These are phyloP conservation scores for Zarea fungicola DNA, from an alignment of 2,329 filamentous ascomycete genomes.

Conservation along the genomic window DNA sequence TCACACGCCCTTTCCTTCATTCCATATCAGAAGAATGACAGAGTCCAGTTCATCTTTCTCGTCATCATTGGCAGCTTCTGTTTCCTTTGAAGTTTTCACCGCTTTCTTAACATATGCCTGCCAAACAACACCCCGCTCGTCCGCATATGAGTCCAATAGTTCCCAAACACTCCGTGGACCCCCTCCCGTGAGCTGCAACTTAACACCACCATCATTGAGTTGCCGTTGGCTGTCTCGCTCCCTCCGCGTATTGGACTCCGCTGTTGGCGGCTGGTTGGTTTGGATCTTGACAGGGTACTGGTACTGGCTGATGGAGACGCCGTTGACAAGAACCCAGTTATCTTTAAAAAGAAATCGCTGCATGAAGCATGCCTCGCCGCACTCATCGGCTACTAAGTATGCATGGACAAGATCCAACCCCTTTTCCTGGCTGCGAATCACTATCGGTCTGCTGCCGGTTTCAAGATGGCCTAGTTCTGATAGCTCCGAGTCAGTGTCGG, in stretches of 20 bases:
- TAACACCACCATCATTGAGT: slow-evolving; percentile 24
- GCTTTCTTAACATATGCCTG: slow-evolving; percentile 40
- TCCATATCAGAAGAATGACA: slow-evolving; percentile 38
- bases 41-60: slow-evolving; percentile 31
- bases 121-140: slow-evolving; percentile 35
- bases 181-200: neutral
- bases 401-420: slow-evolving; percentile 36
- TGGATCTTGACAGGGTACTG: slow-evolving; percentile 28
- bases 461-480: slow-evolving; percentile 30
- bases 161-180: slow-evolving; percentile 32
- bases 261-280: slow-evolving; percentile 6
- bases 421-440: slow-evolving; percentile 34
- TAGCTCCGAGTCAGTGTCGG: slow-evolving; percentile 25
- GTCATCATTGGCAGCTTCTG: neutral
- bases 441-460: slow-evolving; percentile 35
- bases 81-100: slow-evolving; percentile 8
- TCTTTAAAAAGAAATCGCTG: slow-evolving; percentile 42
- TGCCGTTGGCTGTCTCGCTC: neutral
- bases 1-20: slow-evolving; percentile 16
- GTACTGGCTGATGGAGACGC: slow-evolving; percentile 40
- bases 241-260: slow-evolving; percentile 3
- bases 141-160: slow-evolving; percentile 34
- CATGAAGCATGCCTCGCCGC: slow-evolving; percentile 43
- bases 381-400: slow-evolving; percentile 36
- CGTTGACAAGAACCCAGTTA: slow-evolving; percentile 44